Evolutionary conservation across 768 basidiomycete genomes (phyloP), one percentile per base, ranked within the genome.

Genomic region (Boletus barrowsii): DNA sequence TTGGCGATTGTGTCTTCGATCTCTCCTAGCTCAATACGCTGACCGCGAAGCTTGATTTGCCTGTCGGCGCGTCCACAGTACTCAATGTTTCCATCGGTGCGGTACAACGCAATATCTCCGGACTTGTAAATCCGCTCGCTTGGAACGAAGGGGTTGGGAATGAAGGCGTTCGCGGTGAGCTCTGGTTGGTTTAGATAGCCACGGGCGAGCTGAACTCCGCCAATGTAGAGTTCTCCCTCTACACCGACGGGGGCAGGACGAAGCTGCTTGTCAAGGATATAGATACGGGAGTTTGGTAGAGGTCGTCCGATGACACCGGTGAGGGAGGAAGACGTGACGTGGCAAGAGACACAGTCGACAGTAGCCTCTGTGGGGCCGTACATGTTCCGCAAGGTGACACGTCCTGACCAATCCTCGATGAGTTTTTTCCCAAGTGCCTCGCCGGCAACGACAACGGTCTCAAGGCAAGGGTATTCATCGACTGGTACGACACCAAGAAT

Each of bases 291-390:
- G 54, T 66, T 62, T 4, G 70, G 70, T 4, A 71, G 60, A 10
- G 70, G 70, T 9, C 67, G 66, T 24, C 69, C 69, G 39, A 71
- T 61, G 39, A 71, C 62, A 14, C 69, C 61, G 3, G 57, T 47
- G 17, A 63, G 56, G 50, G 54, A 22, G 5, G 58, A 39, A 11
- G 62, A 63, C 20, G 51, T 55, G 54, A 67, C 59, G 30, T 67
- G 62, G 47, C 61, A 69, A 17, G 64, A 64, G 1, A 64, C 59
- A 33, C 67, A 68, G 47, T 69, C 67, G 17, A 70, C 62, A 13
- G 69, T 54, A 36, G 70, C 63, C 44, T 71, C 69, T 6, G 69
- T 71, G 11, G 69, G 69, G n/a, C 69, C 69, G 42, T 72, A 72
- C 64, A 66, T 69, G 55, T 71, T 71, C 39, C 62, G 67, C 35